These are phyloP conservation scores for Brassica nigra DNA, from an alignment of 345 rosid species.

Conservation along the genomic window DNA sequence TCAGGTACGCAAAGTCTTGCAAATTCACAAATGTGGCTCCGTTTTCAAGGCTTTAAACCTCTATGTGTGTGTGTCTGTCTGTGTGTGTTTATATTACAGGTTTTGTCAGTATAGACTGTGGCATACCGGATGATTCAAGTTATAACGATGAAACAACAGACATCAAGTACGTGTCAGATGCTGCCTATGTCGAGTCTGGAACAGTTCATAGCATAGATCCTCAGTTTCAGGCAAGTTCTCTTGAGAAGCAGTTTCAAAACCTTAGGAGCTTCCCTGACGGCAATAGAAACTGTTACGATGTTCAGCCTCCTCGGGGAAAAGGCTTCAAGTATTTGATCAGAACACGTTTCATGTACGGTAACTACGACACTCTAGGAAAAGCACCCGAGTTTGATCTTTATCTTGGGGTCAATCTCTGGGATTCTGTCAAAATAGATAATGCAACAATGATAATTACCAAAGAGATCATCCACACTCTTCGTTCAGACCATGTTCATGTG, in stretches of 20 bases:
- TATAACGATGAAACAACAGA: constrained; percentile 31
- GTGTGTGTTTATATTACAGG: constrained; percentile 4
- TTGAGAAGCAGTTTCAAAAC: constrained; percentile 24
- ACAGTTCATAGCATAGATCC: neutral
- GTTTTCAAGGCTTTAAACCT: neutral
- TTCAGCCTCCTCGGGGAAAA: constrained; percentile 27
- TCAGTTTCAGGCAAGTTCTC: constrained; percentile 16
- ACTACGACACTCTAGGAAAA: constrained; percentile 43
- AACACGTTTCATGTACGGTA: constrained; percentile 52
- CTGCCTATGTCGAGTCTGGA: constrained; percentile 35
- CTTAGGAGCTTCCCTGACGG: constrained; percentile 49
- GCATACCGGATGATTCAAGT: neutral
- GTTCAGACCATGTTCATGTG: constrained; percentile 37
- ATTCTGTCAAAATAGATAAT: constrained; percentile 14
- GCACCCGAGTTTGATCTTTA: constrained; percentile 51
- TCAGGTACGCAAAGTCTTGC: constrained; percentile 35
- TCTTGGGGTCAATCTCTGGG: constrained; percentile 52
- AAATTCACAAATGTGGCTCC: neutral
- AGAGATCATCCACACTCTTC: constrained; percentile 47
- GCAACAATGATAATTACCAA: neutral
- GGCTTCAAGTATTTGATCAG: constrained; percentile 49
- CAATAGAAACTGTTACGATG: constrained; percentile 41
- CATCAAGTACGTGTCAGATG: constrained; percentile 40
- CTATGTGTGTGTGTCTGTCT: neutral
- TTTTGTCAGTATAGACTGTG: constrained; percentile 21